A percentile compares a stretch with the other conserved stretches of the same genome.
phyloP scores from a whole-genome alignment of 2,329 filamentous ascomycete species.

The Pezicula radicicola region DNA sequence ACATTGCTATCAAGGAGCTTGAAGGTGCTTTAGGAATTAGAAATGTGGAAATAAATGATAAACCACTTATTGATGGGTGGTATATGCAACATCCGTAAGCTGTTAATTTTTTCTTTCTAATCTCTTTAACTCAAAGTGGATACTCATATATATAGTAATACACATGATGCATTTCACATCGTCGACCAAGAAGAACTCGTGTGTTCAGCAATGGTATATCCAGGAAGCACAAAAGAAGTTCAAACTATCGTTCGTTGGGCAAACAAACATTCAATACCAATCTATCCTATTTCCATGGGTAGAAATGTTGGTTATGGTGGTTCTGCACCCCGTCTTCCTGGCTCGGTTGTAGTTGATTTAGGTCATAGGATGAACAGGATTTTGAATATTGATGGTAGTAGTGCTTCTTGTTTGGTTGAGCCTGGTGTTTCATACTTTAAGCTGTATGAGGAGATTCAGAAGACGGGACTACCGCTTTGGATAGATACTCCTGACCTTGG shows the following conservation, averaged over 20 bases:
- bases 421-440: constrained; percentile 51
- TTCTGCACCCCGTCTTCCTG: constrained; percentile 47
- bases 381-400: constrained; percentile 46
- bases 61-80: constrained; percentile 29
- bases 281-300: constrained; percentile 47
- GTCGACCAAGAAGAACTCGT: constrained; percentile 39
- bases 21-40: constrained; percentile 16
- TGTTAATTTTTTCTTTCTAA: background rate
- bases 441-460: constrained; percentile 43
- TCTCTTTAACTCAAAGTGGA: no score
- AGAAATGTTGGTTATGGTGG: constrained; percentile 53
- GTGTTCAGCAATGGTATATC: constrained; percentile 40
- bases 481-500: constrained; percentile 29
- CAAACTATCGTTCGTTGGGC: constrained; percentile 42
- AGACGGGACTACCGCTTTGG: no score
- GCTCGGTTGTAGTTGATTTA: constrained; percentile 47
- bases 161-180: constrained; percentile 40
- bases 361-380: constrained; percentile 50
- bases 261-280: constrained; percentile 41
- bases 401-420: constrained; percentile 48
- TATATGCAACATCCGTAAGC: constrained; percentile 33
- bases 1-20: constrained; percentile 15
- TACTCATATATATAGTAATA: constrained; percentile 23
- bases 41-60: constrained; percentile 25
- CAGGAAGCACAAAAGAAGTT: constrained; percentile 41